Evolutionary conservation across 768 basidiomycete species (phyloP).

Genomic region (Podaxis pistillaris): DNA sequence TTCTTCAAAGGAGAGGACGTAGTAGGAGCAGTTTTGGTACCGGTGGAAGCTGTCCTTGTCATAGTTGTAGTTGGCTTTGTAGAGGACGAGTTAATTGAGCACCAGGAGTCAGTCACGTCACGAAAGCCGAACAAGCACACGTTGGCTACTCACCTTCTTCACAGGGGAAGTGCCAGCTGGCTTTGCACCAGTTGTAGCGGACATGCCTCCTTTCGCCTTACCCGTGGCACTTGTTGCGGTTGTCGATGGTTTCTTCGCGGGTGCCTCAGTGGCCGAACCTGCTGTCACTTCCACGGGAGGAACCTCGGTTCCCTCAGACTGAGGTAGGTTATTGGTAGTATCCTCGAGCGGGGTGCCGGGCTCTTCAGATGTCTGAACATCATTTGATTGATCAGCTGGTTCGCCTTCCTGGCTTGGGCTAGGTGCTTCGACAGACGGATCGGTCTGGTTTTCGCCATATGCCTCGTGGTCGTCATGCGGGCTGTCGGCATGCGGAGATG

Average conservation of each 20-base stretch:
- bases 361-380: not conserved
- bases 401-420: slow-evolving; percentile 11
- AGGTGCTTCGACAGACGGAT: slow-evolving; percentile 12
- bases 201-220: slow-evolving; percentile 43
- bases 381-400: slow-evolving; percentile 13
- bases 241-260: slow-evolving; percentile 34
- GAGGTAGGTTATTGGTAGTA: not conserved
- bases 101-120: slow-evolving; percentile 14
- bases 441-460: not conserved
- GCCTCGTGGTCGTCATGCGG: slow-evolving; percentile 14
- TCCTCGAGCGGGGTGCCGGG: not conserved
- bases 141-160: slow-evolving; percentile 55
- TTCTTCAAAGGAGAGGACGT: slow-evolving; percentile 24
- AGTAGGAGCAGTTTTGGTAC: slow-evolving; percentile 30
- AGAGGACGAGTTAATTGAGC: slow-evolving; percentile 10
- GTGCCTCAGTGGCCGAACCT: slow-evolving; percentile 21
- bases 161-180: slow-evolving; percentile 44
- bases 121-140: slow-evolving; percentile 12
- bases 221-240: slow-evolving; percentile 37
- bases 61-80: slow-evolving; percentile 41
- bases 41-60: slow-evolving; percentile 24
- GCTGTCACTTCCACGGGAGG: slow-evolving; percentile 21
- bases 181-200: not conserved
- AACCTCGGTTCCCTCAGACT: slow-evolving; percentile 13
- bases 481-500: not conserved